Evolutionary conservation across 306 rosid genomes (phyloP).

Genomic region (Abrus precatorius): DNA sequence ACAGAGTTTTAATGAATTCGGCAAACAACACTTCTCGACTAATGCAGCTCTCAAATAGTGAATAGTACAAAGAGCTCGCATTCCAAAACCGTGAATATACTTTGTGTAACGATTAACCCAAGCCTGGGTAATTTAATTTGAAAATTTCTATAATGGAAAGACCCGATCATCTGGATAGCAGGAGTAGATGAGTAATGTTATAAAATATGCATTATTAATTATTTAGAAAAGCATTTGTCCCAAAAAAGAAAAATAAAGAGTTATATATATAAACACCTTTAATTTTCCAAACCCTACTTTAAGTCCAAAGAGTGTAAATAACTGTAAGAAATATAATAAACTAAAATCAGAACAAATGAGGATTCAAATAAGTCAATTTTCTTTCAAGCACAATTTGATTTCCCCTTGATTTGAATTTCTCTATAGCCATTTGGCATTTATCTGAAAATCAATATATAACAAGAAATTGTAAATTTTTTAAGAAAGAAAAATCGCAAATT

Average conservation of each 20-base stretch:
- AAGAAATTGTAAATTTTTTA: conserved; percentile 31
- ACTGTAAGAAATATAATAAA: conserved; percentile 8
- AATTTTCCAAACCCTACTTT: not conserved
- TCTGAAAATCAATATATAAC: conserved; percentile 43
- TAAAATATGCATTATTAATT: not conserved
- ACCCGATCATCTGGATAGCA: not conserved
- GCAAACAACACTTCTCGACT: not conserved
- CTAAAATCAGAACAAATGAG: conserved; percentile 8
- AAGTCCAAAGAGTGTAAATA: conserved; percentile 4
- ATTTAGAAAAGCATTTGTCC: not conserved
- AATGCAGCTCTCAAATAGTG: not conserved
- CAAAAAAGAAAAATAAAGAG: not conserved
- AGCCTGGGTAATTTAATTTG: not conserved
- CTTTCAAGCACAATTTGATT: conserved; percentile 39
- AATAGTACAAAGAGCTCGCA: not conserved
- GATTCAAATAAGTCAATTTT: conserved; percentile 37
- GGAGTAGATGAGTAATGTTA: not conserved
- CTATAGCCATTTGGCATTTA: conserved; percentile 53
- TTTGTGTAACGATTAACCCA: not conserved
- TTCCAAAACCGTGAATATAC: not conserved
- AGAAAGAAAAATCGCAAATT: conserved; percentile 41
- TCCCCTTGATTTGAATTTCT: conserved; percentile 46
- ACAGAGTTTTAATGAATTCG: too few relatives aligned
- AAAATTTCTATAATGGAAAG: not conserved
- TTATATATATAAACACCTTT: not conserved